Percentiles rank a stretch among this genome's conserved stretches.
phyloP scores from a whole-genome alignment of 2,329 filamentous ascomycete species.

The Penicillium sp. region DNA sequence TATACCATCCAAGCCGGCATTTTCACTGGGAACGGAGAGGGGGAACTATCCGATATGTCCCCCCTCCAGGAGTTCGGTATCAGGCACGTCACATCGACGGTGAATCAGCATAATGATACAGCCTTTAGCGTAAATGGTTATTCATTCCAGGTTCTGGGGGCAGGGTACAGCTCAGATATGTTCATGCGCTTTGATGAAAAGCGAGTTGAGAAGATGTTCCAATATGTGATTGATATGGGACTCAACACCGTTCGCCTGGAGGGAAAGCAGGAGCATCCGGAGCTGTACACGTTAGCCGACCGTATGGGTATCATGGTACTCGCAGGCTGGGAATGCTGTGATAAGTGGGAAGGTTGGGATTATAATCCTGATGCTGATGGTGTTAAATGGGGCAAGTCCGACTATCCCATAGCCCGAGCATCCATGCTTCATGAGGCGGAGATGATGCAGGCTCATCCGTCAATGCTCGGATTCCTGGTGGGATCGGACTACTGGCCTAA shows the following conservation, averaged over 20 bases:
- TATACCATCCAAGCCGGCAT: conserved; percentile 42
- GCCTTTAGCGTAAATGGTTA: conserved; percentile 56
- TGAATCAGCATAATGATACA: conserved; percentile 56
- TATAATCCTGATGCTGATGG: conserved; percentile 57
- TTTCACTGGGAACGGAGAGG: conserved; percentile 14
- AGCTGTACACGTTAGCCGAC: conserved; percentile 60
- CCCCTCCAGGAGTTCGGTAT: conserved; percentile 50
- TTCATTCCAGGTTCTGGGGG: conserved; percentile 60
- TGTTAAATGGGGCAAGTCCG: conserved; percentile 50
- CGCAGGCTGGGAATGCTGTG: conserved; percentile 65
- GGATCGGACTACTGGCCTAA: conserved; percentile 66
- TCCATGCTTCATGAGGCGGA: conserved; percentile 60
- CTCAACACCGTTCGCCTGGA: conserved; percentile 64
- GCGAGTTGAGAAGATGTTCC: conserved; percentile 51
- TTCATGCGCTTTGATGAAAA: conserved; percentile 57
- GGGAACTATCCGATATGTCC: conserved; percentile 34
- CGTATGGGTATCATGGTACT: conserved; percentile 61
- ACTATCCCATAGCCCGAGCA: conserved; percentile 55
- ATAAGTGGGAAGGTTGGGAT: conserved; percentile 65
- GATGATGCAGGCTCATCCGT: conserved; percentile 61
- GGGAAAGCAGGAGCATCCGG: conserved; percentile 63
- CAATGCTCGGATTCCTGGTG: conserved; percentile 57
- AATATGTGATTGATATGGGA: conserved; percentile 59
- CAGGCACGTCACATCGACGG: conserved; percentile 51
- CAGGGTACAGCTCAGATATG: conserved; percentile 60